Conservation (phyloP, 169 alveolate genomes). For the Cryptosporidium baileyi region DNA sequence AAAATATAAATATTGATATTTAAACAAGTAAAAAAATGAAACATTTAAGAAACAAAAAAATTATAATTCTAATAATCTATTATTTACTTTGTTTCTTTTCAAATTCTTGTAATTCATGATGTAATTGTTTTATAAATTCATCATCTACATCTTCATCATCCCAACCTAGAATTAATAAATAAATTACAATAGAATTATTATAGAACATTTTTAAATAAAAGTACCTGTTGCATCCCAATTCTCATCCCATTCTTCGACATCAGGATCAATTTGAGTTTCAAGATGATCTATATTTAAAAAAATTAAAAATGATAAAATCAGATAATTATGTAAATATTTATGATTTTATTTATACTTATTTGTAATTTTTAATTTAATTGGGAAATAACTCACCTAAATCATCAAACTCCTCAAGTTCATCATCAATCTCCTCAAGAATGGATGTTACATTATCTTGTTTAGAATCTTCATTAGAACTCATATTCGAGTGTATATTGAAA, state of each 20-base stretch:
- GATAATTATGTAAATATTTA: background rate
- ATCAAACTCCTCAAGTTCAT: slow-evolving; percentile 62
- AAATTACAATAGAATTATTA: background rate
- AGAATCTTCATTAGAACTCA: slow-evolving; percentile 24
- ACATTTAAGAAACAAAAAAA: background rate
- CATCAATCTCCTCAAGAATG: slow-evolving; percentile 56
- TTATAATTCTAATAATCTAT: background rate
- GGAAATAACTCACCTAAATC: slow-evolving; percentile 34
- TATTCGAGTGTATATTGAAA: background rate
- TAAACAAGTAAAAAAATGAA: background rate
- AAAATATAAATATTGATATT: background rate
- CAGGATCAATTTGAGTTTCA: slow-evolving; percentile 63
- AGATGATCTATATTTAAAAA: background rate
- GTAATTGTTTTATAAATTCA: slow-evolving; percentile 58
- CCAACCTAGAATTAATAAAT: slow-evolving; percentile 40
- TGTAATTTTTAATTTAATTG: background rate
- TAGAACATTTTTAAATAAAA: background rate
- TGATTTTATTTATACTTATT: background rate
- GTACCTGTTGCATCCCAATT: slow-evolving; percentile 68
- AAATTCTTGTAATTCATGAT: slow-evolving; percentile 57
- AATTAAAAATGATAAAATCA: background rate
- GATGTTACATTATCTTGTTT: background rate
- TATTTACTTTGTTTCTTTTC: slow-evolving; percentile 15
- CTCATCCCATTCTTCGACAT: slow-evolving; percentile 67
- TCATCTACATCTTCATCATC: slow-evolving; percentile 69